Evolutionary conservation across 2,329 filamentous ascomycete species (phyloP), one percentile per base, ranked within the genome.

Genomic region (Periglandula ipomoeae): DNA sequence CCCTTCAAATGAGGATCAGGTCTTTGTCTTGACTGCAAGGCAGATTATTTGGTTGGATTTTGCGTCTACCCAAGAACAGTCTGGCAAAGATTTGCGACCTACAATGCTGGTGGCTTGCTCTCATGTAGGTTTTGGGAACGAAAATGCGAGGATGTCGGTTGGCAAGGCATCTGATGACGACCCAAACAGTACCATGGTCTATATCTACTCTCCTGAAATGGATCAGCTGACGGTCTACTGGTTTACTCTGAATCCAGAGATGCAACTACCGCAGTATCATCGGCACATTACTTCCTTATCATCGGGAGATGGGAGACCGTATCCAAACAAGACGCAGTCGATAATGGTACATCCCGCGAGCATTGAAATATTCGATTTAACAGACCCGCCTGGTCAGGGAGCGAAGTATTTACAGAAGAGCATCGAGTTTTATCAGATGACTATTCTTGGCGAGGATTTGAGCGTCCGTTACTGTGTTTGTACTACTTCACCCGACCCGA

Each of bases 1-100:
- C 50, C 71, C 72, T 1, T 57, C 62, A 2, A 65, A 73, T 47
- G 64, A 68, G 5, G 66, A 69, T 23, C 72, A 78, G n/a, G 56
- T 81, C 1, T 77, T 82, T 49, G 65, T 86, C 9, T 64, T 87
- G 40, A 87, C 81, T 1, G 73, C 71, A 11, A 68, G 67, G 0
- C 67, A 66, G 24, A 48, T 85, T 0, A 65, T 74, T 30, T 70
- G 76, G 65, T 54, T 79, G n/a, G 66, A 72, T 43, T 57, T 76
- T 13, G 61, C 55, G 44, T 50, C 49, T 43, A 47, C 19, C n/a
- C 26, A 5, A 15, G 40, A 20, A 19, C 22, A 15, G 15, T 24
- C 54, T 5, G 51, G 52, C 5, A 42, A 34, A 6, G 30, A 44
- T 0, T 17, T 50, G 8, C 58, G 54, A 23, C 59, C 62, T 4